phyloP scores from a whole-genome alignment of 2,329 filamentous ascomycete species.

The Penicillium crustosum region DNA sequence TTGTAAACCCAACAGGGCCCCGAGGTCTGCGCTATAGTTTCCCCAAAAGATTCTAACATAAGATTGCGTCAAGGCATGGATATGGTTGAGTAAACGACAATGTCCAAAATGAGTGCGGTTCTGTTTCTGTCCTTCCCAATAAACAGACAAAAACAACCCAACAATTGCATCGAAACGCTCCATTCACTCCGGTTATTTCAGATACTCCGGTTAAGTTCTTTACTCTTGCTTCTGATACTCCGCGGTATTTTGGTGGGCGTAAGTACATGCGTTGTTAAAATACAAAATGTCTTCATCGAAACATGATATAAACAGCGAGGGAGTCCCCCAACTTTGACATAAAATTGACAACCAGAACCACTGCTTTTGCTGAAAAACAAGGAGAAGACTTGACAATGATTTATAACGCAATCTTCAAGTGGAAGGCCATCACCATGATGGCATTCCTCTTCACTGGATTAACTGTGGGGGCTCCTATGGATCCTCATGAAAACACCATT shows the following conservation, averaged over 20 bases:
- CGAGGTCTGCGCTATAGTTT: background rate
- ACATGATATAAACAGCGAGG: background rate
- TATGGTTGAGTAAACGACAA: no score
- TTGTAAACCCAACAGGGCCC: background rate
- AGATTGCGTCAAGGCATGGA: background rate
- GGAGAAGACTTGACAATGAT: background rate
- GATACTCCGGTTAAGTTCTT: background rate
- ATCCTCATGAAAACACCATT: background rate
- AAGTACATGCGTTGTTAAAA: no score
- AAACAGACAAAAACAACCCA: background rate
- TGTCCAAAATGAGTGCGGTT: background rate
- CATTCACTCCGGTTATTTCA: background rate
- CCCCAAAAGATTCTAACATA: rapidly evolving
- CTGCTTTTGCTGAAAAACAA: background rate
- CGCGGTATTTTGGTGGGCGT: background rate
- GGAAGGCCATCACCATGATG: background rate
- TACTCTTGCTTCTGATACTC: background rate
- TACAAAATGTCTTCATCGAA: background rate
- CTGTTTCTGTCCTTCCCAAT: background rate
- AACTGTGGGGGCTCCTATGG: background rate
- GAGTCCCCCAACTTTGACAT: background rate
- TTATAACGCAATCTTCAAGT: background rate
- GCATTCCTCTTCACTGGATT: background rate
- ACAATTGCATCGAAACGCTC: background rate
- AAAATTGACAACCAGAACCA: background rate